A percentile compares a stretch with the other conserved stretches of the same genome.
These are phyloP conservation scores for Rhodotorula sp. DNA, from an alignment of 1,284 basidiomycete genomes.

Conservation along the genomic window DNA sequence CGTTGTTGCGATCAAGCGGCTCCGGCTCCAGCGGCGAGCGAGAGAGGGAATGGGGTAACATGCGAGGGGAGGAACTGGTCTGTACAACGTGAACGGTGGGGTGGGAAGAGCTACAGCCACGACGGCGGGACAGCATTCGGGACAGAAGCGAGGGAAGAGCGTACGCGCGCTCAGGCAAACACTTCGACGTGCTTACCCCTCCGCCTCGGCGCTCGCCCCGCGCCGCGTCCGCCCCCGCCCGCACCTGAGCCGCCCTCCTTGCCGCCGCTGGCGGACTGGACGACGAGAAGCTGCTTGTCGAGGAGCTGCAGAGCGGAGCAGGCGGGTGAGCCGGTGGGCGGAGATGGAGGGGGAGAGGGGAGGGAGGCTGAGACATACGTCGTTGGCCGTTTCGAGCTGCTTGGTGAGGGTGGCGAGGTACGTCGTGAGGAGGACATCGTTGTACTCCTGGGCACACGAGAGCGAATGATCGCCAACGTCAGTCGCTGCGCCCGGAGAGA, in stretches of 20 bases:
- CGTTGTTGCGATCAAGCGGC: not conserved
- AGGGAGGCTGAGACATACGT: slow-evolving; percentile 59
- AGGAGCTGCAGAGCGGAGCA: slow-evolving; percentile 58
- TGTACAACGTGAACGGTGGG: not conserved
- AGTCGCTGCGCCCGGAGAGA: not conserved
- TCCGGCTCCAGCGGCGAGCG: not conserved
- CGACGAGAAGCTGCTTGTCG: slow-evolving; percentile 66
- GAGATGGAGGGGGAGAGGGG: not conserved
- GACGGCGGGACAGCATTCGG: not conserved
- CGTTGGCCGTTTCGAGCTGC: slow-evolving; percentile 80
- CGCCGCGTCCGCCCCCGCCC: not conserved
- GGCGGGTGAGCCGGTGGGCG: not conserved
- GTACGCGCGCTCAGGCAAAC: not conserved
- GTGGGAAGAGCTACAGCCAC: not conserved
- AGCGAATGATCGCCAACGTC: not conserved
- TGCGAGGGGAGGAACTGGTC: not conserved
- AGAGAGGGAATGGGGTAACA: not conserved
- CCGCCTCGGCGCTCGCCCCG: not conserved
- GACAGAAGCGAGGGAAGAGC: not conserved
- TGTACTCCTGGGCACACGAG: slow-evolving; percentile 65
- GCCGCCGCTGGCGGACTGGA: slow-evolving; percentile 42
- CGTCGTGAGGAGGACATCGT: slow-evolving; percentile 88
- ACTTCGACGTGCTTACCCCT: not conserved
- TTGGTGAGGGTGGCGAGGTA: slow-evolving; percentile 86
- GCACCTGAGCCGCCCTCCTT: slow-evolving; percentile 5